Evolutionary conservation across 306 rosid species (phyloP), one percentile per base, ranked within the genome.

Genomic region (Quercus glauca): DNA sequence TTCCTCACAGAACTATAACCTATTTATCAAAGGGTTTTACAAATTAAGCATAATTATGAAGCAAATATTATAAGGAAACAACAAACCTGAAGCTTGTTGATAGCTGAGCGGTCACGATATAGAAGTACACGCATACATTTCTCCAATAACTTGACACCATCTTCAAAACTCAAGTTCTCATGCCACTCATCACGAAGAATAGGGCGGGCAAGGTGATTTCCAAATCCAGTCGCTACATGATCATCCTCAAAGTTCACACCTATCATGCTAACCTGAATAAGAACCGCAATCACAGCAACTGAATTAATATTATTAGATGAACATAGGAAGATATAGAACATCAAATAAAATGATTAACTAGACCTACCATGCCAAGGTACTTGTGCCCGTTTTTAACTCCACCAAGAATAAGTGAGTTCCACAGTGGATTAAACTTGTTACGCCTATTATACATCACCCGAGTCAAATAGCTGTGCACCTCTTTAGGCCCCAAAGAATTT

Each of bases 161-260:
- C 99, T 90, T 91, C 99, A 55, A 89, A 91, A 76, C 92, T 89
- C 90, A 95, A 85, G 75, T 91, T 83, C 73, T 89, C 97, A 76
- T 87, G 92, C 99, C 99, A 95, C 86, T 93, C 99, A 11, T 91
- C 99, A 60, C 98, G 99, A 67, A 93, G 99, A 86, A 95, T 89
- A 58, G 99, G 99, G 64, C 97, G 88, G 60, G 99, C 98, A 71
- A 95, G 97, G 78, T 95, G 99, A 79, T 93, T 93, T n/a, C 99
- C 99, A 76, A 93, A 92, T 89, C 75, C 45, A 2, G 45, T 41
- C 11, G 45, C 45, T 8, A 41, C 45, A 41, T 41, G 45, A 11
- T 41, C 45, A 81, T 95, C 99, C 83, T 93, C 98, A 33, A 84
- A 95, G 83, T 87, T 90, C 49, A 93, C 81, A 43, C 99, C 99